Evolutionary conservation across 805 yeast genomes (phyloP).

Genomic region (Starmerella floris): DNA sequence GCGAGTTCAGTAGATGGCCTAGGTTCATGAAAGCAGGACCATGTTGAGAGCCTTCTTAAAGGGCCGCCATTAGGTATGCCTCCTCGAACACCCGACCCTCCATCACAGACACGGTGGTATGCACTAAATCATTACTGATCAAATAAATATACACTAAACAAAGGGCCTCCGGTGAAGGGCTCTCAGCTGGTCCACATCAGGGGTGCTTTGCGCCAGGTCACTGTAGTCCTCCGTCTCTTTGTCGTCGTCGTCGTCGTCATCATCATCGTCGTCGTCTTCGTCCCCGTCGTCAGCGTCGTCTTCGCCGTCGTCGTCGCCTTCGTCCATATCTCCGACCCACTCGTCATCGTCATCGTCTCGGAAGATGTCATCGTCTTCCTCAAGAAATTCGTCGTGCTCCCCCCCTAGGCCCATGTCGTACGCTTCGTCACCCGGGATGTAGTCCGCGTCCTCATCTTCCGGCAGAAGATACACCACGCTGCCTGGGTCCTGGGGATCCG

Average conservation of each 20-base stretch:
- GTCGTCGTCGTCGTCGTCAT: background rate
- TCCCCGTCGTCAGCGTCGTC: constrained; percentile 12
- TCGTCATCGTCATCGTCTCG: constrained; percentile 6
- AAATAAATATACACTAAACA: too few species aligned
- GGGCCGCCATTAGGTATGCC: too few species aligned
- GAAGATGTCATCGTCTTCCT: constrained; percentile 3
- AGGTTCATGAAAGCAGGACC: too few species aligned
- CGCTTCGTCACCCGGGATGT: constrained; percentile 12
- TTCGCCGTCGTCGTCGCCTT: constrained; percentile 10
- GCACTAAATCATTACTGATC: too few species aligned
- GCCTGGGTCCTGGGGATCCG: background rate
- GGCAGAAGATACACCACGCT: constrained; percentile 15
- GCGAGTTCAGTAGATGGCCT: too few species aligned
- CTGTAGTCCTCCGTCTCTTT: too few species aligned
- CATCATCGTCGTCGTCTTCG: constrained; percentile 3
- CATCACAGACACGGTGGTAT: too few species aligned
- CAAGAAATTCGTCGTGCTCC: background rate
- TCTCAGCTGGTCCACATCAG: too few species aligned
- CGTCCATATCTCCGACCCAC: constrained; percentile 4
- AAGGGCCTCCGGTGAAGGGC: too few species aligned
- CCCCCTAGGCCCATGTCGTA: constrained; percentile 5
- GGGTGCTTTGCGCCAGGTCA: too few species aligned
- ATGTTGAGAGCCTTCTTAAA: too few species aligned
- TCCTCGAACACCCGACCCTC: too few species aligned
- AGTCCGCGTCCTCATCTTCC: constrained; percentile 18